phyloP scores from a whole-genome alignment of 352 stramenopile species.

The Globisporangium ultimum region DNA sequence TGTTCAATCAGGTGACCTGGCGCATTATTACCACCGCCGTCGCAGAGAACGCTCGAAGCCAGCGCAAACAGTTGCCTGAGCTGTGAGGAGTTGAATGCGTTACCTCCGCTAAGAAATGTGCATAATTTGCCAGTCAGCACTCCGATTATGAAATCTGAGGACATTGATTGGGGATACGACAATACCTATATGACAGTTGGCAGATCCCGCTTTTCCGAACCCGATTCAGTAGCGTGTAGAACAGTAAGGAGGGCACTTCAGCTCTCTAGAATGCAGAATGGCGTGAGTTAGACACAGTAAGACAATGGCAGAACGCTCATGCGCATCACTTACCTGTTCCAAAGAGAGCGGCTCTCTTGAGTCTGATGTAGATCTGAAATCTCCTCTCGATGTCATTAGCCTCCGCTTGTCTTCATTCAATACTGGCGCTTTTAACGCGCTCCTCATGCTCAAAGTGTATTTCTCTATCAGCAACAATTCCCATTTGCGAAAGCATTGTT shows the following conservation, averaged over 20 bases:
- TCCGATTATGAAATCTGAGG: background rate
- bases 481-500: constrained; percentile 59
- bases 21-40: constrained; percentile 24
- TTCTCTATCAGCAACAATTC: constrained; percentile 50
- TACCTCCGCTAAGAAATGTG: constrained; percentile 24
- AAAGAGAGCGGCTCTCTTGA: constrained; percentile 24
- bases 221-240: constrained; percentile 70
- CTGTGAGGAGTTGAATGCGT: constrained; percentile 36
- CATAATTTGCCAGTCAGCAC: background rate
- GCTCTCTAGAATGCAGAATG: constrained; percentile 24
- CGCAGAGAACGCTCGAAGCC: constrained; percentile 56
- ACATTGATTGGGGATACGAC: background rate
- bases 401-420: constrained; percentile 16
- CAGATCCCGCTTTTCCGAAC: constrained; percentile 62
- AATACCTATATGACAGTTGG: constrained; percentile 55
- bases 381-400: constrained; percentile 6
- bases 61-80: constrained; percentile 57
- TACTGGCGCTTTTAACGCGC: constrained; percentile 14
- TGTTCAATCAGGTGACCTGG: constrained; percentile 38
- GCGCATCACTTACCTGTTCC: constrained; percentile 44
- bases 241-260: constrained; percentile 60
- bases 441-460: constrained; percentile 35
- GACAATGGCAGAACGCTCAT: constrained; percentile 1
- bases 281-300: constrained; percentile 1
- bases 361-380: constrained; percentile 10